Conservation (phyloP, 768 basidiomycete species). For the Suillus paluster region DNA sequence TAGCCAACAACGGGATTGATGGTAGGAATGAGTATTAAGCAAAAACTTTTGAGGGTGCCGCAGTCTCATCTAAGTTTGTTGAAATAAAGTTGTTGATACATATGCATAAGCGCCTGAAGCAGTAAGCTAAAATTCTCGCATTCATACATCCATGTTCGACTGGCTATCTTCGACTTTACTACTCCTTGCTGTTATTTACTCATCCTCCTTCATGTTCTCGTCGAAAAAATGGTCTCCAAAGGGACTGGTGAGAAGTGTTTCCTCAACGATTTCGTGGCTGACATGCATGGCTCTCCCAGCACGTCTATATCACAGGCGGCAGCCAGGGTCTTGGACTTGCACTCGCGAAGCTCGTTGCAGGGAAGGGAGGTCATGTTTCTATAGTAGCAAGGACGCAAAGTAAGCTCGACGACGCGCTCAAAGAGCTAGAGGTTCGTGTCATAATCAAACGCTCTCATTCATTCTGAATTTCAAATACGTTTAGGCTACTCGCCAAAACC, state of each 20-base stretch:
- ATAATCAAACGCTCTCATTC: not conserved
- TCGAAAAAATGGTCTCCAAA: constrained; percentile 33
- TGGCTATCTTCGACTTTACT: constrained; percentile 5
- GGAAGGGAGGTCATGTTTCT: constrained; percentile 78
- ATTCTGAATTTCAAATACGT: not conserved
- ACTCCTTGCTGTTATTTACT: constrained; percentile 3
- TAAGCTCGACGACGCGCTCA: constrained; percentile 63
- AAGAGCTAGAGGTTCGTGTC: constrained; percentile 62
- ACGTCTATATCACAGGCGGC: constrained; percentile 86
- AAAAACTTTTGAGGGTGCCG: no score
- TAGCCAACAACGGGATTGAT: no score
- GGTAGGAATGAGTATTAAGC: no score
- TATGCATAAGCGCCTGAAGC: no score
- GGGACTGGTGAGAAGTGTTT: constrained; percentile 13
- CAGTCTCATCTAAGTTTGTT: no score
- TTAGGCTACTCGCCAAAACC: constrained; percentile 56
- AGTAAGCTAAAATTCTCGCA: no score
- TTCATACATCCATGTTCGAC: not conserved
- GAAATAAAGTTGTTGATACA: no score
- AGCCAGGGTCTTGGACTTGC: constrained; percentile 81
- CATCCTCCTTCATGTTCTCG: constrained; percentile 22
- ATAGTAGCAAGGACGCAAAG: constrained; percentile 80
- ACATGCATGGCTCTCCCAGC: constrained; percentile 47
- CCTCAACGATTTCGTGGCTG: no score
- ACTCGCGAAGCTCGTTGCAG: constrained; percentile 66